Evolutionary conservation across 306 rosid genomes (phyloP).

Genomic region (Malus sylvestris): DNA sequence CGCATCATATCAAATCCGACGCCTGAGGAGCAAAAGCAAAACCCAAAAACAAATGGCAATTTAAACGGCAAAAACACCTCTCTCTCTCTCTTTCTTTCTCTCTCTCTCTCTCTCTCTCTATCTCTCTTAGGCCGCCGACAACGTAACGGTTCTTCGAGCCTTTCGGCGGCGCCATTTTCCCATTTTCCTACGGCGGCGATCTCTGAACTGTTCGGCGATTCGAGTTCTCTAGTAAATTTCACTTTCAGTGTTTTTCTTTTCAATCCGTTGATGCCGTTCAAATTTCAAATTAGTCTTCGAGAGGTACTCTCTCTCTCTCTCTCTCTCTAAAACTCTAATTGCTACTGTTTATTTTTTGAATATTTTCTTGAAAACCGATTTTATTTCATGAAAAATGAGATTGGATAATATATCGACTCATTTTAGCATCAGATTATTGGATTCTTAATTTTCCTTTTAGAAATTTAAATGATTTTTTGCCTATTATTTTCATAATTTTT

Average conservation of each 20-base stretch:
- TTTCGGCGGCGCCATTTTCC: slow-evolving; percentile 26
- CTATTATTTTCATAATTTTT: neutral
- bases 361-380: neutral
- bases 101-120: neutral
- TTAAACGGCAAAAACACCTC: slow-evolving; percentile 41
- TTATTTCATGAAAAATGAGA: neutral
- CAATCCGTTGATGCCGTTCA: neutral
- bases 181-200: slow-evolving; percentile 29
- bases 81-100: neutral
- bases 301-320: slow-evolving; percentile 12
- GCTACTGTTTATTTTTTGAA: neutral
- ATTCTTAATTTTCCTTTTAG: neutral
- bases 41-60: slow-evolving; percentile 4
- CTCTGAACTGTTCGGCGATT: slow-evolving; percentile 11
- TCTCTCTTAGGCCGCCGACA: slow-evolving; percentile 38
- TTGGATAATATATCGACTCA: neutral
- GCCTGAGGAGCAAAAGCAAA: neutral
- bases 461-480: neutral
- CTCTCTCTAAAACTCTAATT: neutral
- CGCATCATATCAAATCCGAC: neutral
- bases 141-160: slow-evolving; percentile 39
- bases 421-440: neutral
- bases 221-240: slow-evolving; percentile 1
- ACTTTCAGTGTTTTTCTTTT: slow-evolving; percentile 16
- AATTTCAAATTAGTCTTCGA: neutral